Base-by-base conservation (phyloP, 805 yeast species). In the Ogataea polymorpha region DNA sequence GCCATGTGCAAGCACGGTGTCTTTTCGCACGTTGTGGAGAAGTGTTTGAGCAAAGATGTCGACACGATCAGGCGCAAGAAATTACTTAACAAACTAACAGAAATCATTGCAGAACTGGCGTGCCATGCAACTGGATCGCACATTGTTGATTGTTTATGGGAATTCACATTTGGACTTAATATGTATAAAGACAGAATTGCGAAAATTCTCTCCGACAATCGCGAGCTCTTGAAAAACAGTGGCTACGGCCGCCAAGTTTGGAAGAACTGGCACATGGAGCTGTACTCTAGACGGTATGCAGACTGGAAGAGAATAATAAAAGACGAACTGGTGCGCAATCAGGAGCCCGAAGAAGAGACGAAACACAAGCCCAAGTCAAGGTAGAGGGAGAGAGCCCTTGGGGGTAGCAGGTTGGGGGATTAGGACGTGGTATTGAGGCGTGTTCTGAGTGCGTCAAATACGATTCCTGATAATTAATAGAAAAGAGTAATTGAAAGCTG, bases 251-350 rank as follows among this genome's bases (percentile, higher is more conserved):
- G 82, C 58, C 74, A 80, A 53, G 98, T 93, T 2, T 93, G 97
- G 98, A 86, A 83, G 60, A 91, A 91, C 61, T 93, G 97, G 97
- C 67, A 75, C 23, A 74, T 91, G 82, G 98, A 93, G 59, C 65
- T 81, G 53, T 91, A 79, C 55, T 58, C 68, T 9, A 73, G 95
- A 58, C 80, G 81, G 63, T 76, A 81, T 60, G 77, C 70, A 55
- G 96, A 89, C 56, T 91, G 98, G 98, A 86, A 84, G 63, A 50
- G 71, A 12, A 50, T 75, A 27, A 71, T 82, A 13, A 85, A 50
- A 35, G 47, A 42, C 12, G 27, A 35, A 15, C 36, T 26, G 20
- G 30, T 15, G 27, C 32, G 33, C 14, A 28, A 29, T 23, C 38
- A 20, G 17, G 43, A 32, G 18, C 23, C 4, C 11, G 37, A 27